Conservation (phyloP, 306 rosid species). For the Cucurbita maxima region DNA sequence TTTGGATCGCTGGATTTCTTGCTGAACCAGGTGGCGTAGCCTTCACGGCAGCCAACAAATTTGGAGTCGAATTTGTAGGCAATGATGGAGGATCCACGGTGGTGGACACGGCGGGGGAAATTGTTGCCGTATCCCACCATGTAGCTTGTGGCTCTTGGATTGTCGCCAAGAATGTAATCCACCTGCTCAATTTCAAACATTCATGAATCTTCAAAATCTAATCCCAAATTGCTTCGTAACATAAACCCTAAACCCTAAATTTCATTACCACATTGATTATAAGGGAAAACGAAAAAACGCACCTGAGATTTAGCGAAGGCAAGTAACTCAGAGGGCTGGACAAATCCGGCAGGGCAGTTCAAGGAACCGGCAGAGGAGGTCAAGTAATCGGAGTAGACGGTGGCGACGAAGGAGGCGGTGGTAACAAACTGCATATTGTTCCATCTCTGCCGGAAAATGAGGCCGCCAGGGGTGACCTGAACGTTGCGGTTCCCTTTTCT, state of each 20-base stretch:
- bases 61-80: conserved; percentile 52
- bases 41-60: conserved; percentile 74
- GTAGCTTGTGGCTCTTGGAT: conserved; percentile 89
- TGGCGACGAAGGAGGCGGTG: conserved; percentile 62
- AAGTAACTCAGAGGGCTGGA: conserved; percentile 50
- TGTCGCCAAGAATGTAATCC: conserved; percentile 91
- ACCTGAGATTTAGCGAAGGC: conserved; percentile 74
- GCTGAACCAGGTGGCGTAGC: conserved; percentile 85
- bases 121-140: conserved; percentile 92
- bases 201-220: too few species aligned
- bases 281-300: neutral
- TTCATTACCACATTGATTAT: too few species aligned
- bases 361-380: conserved; percentile 32
- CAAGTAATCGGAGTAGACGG: conserved; percentile 85
- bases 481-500: conserved; percentile 55
- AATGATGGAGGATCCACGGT: conserved; percentile 46
- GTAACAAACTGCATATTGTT: conserved; percentile 92
- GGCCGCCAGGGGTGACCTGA: conserved; percentile 89
- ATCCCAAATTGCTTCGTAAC: too few species aligned
- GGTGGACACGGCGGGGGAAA: conserved; percentile 79
- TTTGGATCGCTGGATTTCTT: conserved; percentile 68
- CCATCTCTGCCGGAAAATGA: conserved; percentile 79
- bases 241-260: too few species aligned
- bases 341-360: conserved; percentile 53
- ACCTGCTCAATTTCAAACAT: conserved; percentile 22